A percentile compares a stretch with the other conserved stretches of the same genome.
phyloP scores from a whole-genome alignment of 2,329 filamentous ascomycete species.

The Pestalotiopsis sp. region DNA sequence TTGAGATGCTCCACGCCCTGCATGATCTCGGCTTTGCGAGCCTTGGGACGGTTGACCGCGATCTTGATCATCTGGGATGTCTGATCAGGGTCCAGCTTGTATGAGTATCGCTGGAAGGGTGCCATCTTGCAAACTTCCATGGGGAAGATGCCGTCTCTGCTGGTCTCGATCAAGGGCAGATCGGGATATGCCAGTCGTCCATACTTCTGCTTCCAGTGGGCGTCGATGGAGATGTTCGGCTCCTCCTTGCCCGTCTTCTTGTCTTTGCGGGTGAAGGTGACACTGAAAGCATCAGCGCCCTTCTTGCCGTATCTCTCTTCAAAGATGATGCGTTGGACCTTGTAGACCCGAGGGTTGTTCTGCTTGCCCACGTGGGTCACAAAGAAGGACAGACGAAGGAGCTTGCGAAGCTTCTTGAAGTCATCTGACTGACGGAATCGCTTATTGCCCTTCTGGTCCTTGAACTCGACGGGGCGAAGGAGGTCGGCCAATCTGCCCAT shows the following conservation, averaged over 20 bases:
- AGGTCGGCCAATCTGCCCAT: conserved; percentile 26
- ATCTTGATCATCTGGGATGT: conserved; percentile 91
- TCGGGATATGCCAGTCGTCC: conserved; percentile 44
- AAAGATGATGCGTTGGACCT: conserved; percentile 52
- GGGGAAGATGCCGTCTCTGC: conserved; percentile 55
- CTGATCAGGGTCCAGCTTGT: conserved; percentile 60
- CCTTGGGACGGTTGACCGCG: conserved; percentile 73
- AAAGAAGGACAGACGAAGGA: conserved; percentile 56
- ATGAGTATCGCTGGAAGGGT: conserved; percentile 60
- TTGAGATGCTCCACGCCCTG: conserved; percentile 65
- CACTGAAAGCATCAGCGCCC: conserved; percentile 50
- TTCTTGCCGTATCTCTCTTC: conserved; percentile 40
- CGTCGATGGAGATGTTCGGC: conserved; percentile 39
- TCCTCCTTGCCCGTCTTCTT: conserved; percentile 31
- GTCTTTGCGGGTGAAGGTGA: conserved; percentile 54
- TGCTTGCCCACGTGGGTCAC: conserved; percentile 54
- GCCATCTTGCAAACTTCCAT: conserved; percentile 59
- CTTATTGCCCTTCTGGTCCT: conserved; percentile 19
- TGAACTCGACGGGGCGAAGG: conserved; percentile 35
- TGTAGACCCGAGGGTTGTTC: conserved; percentile 48
- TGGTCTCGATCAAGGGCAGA: conserved; percentile 60
- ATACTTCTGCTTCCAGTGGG: conserved; percentile 61
- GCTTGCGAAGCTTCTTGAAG: conserved; percentile 54
- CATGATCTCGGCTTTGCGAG: conserved; percentile 69
- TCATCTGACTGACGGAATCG: conserved; percentile 43